phyloP scores from a whole-genome alignment of 441 rosid species.

The Lepidium campestre region DNA sequence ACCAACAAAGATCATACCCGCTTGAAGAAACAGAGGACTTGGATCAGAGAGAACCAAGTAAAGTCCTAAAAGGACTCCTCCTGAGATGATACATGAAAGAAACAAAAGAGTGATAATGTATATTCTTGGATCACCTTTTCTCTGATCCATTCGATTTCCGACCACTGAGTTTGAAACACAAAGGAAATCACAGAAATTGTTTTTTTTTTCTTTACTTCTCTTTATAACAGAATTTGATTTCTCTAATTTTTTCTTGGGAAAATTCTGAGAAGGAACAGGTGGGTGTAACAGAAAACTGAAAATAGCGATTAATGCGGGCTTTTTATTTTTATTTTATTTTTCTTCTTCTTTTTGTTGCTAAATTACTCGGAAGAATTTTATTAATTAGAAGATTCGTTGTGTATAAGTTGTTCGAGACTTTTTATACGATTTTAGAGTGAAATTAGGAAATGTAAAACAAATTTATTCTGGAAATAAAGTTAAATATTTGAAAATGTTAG shows the following conservation, averaged over 20 bases:
- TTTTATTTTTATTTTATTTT: neutral
- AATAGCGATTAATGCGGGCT: slow-evolving; percentile 12
- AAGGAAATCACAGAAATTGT: neutral
- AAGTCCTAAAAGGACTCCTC: slow-evolving; percentile 50
- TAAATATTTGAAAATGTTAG: neutral
- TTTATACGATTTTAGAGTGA: neutral
- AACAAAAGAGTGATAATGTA: slow-evolving; percentile 40
- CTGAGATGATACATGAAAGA: slow-evolving; percentile 42
- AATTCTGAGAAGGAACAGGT: slow-evolving; percentile 10
- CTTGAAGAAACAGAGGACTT: slow-evolving; percentile 37
- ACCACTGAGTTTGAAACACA: slow-evolving; percentile 2
- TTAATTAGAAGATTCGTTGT: slow-evolving; percentile 11
- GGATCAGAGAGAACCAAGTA: slow-evolving; percentile 38
- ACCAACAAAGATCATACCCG: slow-evolving; percentile 51
- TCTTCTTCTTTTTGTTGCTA: neutral
- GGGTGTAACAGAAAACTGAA: slow-evolving; percentile 25
- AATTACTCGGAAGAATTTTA: slow-evolving; percentile 1
- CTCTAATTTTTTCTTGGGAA: neutral
- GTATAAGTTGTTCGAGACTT: slow-evolving; percentile 15
- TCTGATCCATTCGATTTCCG: slow-evolving; percentile 34
- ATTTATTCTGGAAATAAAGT: neutral
- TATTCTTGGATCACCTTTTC: slow-evolving; percentile 48
- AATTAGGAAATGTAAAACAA: neutral
- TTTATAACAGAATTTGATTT: slow-evolving; percentile 1
- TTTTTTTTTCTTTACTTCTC: neutral